phyloP scores from a whole-genome alignment of 176 grass and related monocot genomes.

The Chrysopogon serrulatus region DNA sequence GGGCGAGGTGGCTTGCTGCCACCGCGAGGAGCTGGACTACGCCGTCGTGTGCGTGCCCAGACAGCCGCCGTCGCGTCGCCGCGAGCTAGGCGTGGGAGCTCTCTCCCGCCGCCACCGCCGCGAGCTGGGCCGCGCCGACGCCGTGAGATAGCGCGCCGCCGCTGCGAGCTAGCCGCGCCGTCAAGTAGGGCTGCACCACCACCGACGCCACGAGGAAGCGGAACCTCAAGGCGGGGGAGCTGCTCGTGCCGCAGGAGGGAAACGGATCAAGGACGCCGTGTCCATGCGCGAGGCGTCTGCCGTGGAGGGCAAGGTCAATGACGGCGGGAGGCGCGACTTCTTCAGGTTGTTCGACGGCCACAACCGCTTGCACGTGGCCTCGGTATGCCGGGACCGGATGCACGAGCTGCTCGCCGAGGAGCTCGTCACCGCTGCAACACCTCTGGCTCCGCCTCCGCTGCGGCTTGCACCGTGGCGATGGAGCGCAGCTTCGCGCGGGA shows the following conservation, averaged over 20 bases:
- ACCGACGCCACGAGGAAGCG: conserved; percentile 20
- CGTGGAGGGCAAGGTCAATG: no score
- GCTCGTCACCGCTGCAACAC: neutral
- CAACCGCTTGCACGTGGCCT: conserved; percentile 60
- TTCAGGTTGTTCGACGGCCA: conserved; percentile 41
- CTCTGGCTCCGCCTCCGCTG: neutral
- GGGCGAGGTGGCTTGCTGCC: no score
- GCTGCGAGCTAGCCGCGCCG: no score
- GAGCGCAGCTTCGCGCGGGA: conserved; percentile 57
- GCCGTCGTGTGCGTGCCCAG: no score
- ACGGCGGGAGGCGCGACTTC: neutral
- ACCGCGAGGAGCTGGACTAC: no score
- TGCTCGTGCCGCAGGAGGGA: conserved; percentile 22
- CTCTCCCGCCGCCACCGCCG: no score
- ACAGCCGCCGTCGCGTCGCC: no score
- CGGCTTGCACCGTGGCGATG: conserved; percentile 36
- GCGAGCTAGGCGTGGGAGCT: no score
- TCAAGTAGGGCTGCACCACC: no score
- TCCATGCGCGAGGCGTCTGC: conserved; percentile 31
- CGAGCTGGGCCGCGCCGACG: no score
- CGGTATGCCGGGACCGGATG: conserved; percentile 69
- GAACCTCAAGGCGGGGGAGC: neutral
- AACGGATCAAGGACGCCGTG: conserved; percentile 65
- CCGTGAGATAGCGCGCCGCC: no score
- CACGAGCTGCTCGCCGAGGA: conserved; percentile 64